Base-by-base conservation (phyloP, 2,329 filamentous ascomycete species). In the Colletotrichum costaricense region DNA sequence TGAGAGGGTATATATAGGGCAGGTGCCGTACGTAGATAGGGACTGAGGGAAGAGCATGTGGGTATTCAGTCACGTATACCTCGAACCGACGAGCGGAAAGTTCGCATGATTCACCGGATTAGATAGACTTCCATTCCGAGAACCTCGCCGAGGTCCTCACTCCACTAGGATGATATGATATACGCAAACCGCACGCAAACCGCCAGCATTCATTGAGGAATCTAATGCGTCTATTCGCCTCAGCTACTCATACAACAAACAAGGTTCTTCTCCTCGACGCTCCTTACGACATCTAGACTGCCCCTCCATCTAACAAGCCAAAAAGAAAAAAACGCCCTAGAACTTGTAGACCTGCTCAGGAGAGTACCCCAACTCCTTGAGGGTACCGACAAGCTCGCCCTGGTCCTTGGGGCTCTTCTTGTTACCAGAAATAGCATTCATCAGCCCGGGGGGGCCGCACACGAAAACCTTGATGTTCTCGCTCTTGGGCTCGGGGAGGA, bases 391-490 rank as follows among this genome's bases (percentile, higher is more conserved):
- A 76, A 99, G 88, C 86, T 98, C 96, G 78, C 97, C 97, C 87
- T 99, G 97, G 82, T 99, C 95, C 79, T 90, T 88, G n/a, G 95
- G 95, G 85, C 93, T 97, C 83, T 93, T 92, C 94, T 99, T 98
- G 80, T 86, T 85, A 42, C 97, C 97, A 49, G 93, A 96, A 77
- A 98, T 92, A 73, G 95, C 93, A 84, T 98, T 97, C 91, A 98
- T 98, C 88, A 98, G 82, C 55, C 93, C 94, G 3, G 96, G 95
- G 14, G 97, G 97, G 0, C 96, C 96, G 84, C 96, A 98, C 49
- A 99, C 94, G 80, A 99, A 98, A 75, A 98, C 84, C 91, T 98
- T 98, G 87, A 98, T 92, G 86, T 98, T 97, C 76, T 93, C 93
- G 78, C 90, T 89, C 89, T 97, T 97, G 75, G 97, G 95, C 85